Conservation (phyloP, 768 basidiomycete genomes). For the Agrocybe praecox region DNA sequence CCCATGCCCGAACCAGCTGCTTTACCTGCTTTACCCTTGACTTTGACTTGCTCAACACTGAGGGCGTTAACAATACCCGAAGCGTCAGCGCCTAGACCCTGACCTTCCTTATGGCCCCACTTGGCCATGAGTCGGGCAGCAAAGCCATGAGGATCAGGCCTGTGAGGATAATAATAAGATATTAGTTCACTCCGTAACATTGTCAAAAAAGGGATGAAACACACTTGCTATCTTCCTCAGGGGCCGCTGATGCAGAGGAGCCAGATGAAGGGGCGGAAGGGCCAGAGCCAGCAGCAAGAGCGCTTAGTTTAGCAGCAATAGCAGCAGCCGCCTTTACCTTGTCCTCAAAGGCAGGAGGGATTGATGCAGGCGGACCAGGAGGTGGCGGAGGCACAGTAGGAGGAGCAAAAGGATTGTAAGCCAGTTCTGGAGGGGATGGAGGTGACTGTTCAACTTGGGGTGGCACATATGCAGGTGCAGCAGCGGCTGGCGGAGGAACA, state of each 20-base stretch:
- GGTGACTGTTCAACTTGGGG: slow-evolving; percentile 33
- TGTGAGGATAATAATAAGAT: slow-evolving; percentile 11
- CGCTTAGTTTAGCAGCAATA: slow-evolving; percentile 75
- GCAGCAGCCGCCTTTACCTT: slow-evolving; percentile 78
- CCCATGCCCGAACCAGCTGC: slow-evolving; percentile 34
- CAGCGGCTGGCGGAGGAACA: slow-evolving; percentile 15
- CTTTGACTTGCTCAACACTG: slow-evolving; percentile 68
- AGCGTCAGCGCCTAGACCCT: slow-evolving; percentile 85
- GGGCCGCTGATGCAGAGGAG: neutral
- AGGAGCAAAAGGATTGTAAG: slow-evolving; percentile 74
- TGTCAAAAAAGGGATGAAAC: slow-evolving; percentile 7
- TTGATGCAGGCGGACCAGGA: slow-evolving; percentile 38
- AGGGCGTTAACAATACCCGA: slow-evolving; percentile 90
- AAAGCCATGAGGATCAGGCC: slow-evolving; percentile 71
- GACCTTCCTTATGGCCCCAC: slow-evolving; percentile 94
- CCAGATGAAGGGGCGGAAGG: neutral
- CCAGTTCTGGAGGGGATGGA: slow-evolving; percentile 54
- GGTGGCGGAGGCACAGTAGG: slow-evolving; percentile 62
- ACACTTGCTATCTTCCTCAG: slow-evolving; percentile 37
- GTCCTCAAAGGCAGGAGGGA: slow-evolving; percentile 56
- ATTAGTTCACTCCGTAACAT: neutral
- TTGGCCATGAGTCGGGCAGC: slow-evolving; percentile 92
- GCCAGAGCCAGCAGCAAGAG: slow-evolving; percentile 44
- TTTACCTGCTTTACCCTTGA: slow-evolving; percentile 32
- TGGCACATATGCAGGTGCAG: neutral